Conservation (phyloP, 345 rosid species). For the Passiflora organensis region DNA sequence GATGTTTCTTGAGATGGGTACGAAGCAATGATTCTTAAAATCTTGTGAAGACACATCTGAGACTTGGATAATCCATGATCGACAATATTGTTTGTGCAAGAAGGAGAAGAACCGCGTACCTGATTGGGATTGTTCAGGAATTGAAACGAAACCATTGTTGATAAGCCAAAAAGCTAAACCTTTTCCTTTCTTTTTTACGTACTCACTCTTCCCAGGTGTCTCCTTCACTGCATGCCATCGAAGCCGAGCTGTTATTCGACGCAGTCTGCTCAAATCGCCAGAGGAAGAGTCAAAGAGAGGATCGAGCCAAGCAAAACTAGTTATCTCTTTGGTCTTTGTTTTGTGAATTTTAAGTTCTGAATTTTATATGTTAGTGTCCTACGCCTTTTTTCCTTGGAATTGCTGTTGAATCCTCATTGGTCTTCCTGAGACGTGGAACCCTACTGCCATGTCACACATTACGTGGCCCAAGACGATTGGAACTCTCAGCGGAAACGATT, state of each 20-base stretch:
- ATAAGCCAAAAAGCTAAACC: background rate
- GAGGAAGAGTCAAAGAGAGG: background rate
- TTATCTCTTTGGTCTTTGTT: background rate
- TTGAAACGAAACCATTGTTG: conserved; percentile 6
- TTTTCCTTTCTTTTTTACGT: background rate
- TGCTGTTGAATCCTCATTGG: conserved; percentile 4
- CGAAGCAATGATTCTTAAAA: conserved; percentile 29
- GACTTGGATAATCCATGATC: conserved; percentile 31
- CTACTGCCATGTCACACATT: conserved; percentile 1
- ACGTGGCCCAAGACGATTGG: background rate
- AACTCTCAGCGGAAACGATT: background rate
- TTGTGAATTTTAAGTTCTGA: background rate
- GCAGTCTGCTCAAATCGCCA: background rate
- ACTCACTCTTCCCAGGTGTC: background rate
- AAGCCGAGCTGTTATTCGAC: no score
- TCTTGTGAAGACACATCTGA: conserved; percentile 35
- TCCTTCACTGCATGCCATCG: background rate
- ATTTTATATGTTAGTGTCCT: background rate
- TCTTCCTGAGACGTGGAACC: background rate
- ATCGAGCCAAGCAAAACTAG: background rate
- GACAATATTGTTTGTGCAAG: background rate
- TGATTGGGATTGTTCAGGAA: conserved; percentile 8
- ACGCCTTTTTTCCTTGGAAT: background rate
- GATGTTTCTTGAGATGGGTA: conserved; percentile 10
- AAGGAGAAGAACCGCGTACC: conserved; percentile 22